phyloP scores from a whole-genome alignment of 2,329 filamentous ascomycete species.

The Aspergillus alliaceus region DNA sequence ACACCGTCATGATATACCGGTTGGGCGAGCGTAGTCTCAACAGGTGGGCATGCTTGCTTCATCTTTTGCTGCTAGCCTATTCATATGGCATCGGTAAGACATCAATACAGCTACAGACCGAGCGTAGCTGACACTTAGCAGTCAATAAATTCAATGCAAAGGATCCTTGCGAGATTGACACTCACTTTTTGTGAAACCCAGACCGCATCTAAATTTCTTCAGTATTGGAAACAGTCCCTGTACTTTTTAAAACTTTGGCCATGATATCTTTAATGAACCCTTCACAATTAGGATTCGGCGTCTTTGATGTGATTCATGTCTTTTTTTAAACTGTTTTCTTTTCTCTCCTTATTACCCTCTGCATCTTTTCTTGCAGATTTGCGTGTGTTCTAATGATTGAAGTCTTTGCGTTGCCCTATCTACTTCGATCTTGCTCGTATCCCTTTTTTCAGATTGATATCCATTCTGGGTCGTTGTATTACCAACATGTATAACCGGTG shows the following conservation, averaged over 20 bases:
- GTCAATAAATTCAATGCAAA: neutral
- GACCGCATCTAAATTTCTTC: constrained; percentile 4
- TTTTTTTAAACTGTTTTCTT: constrained; percentile 6
- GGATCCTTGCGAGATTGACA: neutral
- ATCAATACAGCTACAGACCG: no score
- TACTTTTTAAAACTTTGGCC: constrained; percentile 18
- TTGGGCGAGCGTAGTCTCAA: constrained; percentile 26
- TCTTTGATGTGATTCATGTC: constrained; percentile 12
- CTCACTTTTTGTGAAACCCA: neutral
- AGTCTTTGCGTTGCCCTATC: constrained; percentile 3
- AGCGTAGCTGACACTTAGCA: neutral
- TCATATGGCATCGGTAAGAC: neutral
- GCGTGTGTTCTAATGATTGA: neutral
- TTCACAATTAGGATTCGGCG: constrained; percentile 20
- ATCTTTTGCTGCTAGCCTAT: neutral
- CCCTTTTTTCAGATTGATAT: neutral
- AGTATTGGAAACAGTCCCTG: constrained; percentile 15
- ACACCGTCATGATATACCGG: constrained; percentile 52
- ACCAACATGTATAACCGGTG: constrained; percentile 6
- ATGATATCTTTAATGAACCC: constrained; percentile 28
- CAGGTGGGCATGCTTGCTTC: neutral
- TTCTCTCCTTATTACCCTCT: neutral
- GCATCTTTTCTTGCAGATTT: neutral
- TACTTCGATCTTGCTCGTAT: constrained; percentile 4
- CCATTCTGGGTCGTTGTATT: constrained; percentile 4